Evolutionary conservation across 2,329 filamentous ascomycete species (phyloP).

Genomic region (Hymenoscyphus fraxineus): DNA sequence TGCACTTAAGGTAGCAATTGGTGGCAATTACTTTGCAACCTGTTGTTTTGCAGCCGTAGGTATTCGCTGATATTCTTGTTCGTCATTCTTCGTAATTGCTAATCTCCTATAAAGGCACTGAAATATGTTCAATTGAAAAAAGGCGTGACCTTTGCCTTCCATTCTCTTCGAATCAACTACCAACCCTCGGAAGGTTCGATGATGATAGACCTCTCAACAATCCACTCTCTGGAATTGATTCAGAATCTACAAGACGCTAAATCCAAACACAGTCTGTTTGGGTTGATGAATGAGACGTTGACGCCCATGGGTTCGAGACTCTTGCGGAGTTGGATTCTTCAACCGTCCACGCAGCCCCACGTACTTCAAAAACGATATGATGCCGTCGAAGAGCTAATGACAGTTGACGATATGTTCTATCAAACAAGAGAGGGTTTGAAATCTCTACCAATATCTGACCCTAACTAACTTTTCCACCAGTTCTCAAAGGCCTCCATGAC

Average conservation of each 20-base stretch:
- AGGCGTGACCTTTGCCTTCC: slow-evolving; percentile 64
- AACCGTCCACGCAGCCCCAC: slow-evolving; percentile 70
- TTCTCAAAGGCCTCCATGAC: slow-evolving; percentile 63
- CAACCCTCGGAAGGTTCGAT: slow-evolving; percentile 87
- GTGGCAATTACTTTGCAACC: slow-evolving; percentile 81
- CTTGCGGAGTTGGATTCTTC: slow-evolving; percentile 79
- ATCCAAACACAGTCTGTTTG: slow-evolving; percentile 79
- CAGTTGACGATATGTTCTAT: slow-evolving; percentile 81
- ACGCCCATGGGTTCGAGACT: slow-evolving; percentile 88
- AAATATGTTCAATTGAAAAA: slow-evolving; percentile 75
- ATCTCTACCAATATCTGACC: not conserved
- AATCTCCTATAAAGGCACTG: slow-evolving; percentile 56
- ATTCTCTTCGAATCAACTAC: slow-evolving; percentile 82
- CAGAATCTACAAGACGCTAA: slow-evolving; percentile 77
- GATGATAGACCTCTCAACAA: slow-evolving; percentile 90
- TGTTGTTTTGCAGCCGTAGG: slow-evolving; percentile 82
- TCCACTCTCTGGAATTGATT: slow-evolving; percentile 82
- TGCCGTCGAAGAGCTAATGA: slow-evolving; percentile 76
- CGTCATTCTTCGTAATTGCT: slow-evolving; percentile 11
- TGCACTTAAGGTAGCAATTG: slow-evolving; percentile 71
- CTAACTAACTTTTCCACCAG: slow-evolving; percentile 2
- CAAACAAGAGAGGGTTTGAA: slow-evolving; percentile 63
- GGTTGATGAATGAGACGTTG: slow-evolving; percentile 75
- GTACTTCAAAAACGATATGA: slow-evolving; percentile 73
- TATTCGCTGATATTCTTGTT: slow-evolving; percentile 12